Evolutionary conservation across 2,329 filamentous ascomycete genomes (phyloP), one percentile per base, ranked within the genome.

Genomic region (Exophiala mesophila): DNA sequence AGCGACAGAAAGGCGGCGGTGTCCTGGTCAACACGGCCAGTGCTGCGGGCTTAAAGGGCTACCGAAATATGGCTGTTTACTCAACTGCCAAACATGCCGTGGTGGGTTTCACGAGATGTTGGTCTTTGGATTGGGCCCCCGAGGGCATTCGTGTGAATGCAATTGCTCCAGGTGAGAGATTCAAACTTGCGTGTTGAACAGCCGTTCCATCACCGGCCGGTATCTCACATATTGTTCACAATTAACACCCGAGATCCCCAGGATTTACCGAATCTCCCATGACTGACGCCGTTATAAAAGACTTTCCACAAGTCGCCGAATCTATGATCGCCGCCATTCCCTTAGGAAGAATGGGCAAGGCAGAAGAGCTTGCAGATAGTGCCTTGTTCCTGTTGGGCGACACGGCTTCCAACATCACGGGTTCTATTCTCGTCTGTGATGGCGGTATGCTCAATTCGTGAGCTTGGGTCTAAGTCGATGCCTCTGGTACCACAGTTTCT

Each of bases 351-450:
- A 43, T 43, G 40, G 40, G 40, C 19, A 43, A 43, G 19, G 20
- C 40, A 15, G 20, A 43, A 17, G 40, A 43, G 23, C 40, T 43
- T 13, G 40, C 40, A 17, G 40, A 43, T 21, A 43, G 40, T 23
- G 32, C 20, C 23, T 31, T 44, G 15, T 44, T 44, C 18, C 41
- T 44, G n/a, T 20, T 44, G 9, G 34, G 41, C n/a, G 65, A 70
- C 45, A 64, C 66, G 5, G 57, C 65, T 1, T 68, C 65, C 2
- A 73, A 65, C 53, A 67, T 72, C 1, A 74, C 71, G 1, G 70
- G 71, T 12, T 21, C 26, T 20, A 23, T 44, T 26, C 34, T 44
- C 26, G 23, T 17, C 24, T 44, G 41, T 21, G 41, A 44, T 44
- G 41, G 41, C 16, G 41, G 41, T 24, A 40, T 40, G 37, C 10